phyloP scores from a whole-genome alignment of 495 filamentous ascomycete species.

The Trichoderma orchidacearum region DNA sequence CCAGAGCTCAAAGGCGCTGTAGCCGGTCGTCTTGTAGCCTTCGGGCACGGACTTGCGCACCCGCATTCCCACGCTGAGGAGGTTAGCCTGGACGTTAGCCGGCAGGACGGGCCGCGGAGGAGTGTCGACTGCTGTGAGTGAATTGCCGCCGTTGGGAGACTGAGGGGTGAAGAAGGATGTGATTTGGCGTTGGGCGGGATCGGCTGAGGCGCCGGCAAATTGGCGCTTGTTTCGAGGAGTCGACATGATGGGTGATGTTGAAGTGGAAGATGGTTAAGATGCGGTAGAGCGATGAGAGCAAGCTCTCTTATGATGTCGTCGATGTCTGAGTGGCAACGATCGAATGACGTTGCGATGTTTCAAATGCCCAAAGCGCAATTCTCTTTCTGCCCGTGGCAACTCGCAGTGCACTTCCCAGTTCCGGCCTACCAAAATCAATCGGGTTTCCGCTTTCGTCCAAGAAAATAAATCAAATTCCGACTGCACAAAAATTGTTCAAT shows the following conservation, averaged over 20 bases:
- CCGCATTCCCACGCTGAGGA: conserved; percentile 77
- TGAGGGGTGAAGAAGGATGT: conserved; percentile 30
- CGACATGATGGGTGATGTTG: conserved; percentile 17
- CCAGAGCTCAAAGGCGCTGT: conserved; percentile 31
- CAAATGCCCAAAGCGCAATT: not conserved
- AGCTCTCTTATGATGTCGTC: not conserved
- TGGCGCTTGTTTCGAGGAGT: conserved; percentile 31
- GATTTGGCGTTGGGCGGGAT: conserved; percentile 33
- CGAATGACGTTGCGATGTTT: not conserved
- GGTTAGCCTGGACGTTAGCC: conserved; percentile 47
- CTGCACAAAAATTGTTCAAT: not conserved
- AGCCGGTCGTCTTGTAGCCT: conserved; percentile 65
- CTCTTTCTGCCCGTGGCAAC: no score
- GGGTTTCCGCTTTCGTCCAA: not conserved
- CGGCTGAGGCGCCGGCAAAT: conserved; percentile 35
- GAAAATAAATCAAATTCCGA: no score
- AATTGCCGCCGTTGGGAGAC: conserved; percentile 5
- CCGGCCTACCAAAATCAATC: not conserved
- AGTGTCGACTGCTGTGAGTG: conserved; percentile 3
- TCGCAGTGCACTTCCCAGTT: not conserved
- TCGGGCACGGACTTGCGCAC: conserved; percentile 84
- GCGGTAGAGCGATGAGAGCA: not conserved
- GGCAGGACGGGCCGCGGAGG: conserved; percentile 39
- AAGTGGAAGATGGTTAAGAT: not conserved
- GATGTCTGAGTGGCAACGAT: not conserved